phyloP scores from a whole-genome alignment of 2,329 filamentous ascomycete species.

The Cladosporium sp. region DNA sequence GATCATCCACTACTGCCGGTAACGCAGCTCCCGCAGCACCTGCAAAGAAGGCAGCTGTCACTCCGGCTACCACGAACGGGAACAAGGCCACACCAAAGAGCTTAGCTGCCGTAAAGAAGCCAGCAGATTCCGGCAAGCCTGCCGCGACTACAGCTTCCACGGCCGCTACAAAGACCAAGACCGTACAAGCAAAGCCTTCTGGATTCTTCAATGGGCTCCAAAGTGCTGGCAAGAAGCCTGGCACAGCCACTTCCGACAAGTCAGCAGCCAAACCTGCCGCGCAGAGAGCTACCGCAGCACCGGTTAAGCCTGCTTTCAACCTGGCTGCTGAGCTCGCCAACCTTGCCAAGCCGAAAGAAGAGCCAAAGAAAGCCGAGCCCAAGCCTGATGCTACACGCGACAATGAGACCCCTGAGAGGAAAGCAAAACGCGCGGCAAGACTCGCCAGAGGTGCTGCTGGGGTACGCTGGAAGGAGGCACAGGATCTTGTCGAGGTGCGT shows the following conservation, averaged over 20 bases:
- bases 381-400: slow-evolving; percentile 33
- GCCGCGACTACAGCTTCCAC: slow-evolving; percentile 22
- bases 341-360: slow-evolving; percentile 56
- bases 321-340: slow-evolving; percentile 42
- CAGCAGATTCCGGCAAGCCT: slow-evolving; percentile 24
- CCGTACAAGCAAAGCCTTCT: slow-evolving; percentile 45
- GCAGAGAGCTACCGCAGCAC: slow-evolving; percentile 23
- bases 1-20: slow-evolving; percentile 27
- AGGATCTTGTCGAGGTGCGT: slow-evolving; percentile 65
- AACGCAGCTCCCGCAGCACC: slow-evolving; percentile 28
- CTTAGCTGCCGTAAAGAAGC: slow-evolving; percentile 30
- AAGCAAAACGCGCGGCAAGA: slow-evolving; percentile 67
- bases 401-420: slow-evolving; percentile 68
- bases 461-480: slow-evolving; percentile 69
- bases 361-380: slow-evolving; percentile 42
- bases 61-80: slow-evolving; percentile 20
- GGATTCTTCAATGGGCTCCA: slow-evolving; percentile 49
- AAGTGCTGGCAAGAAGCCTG: slow-evolving; percentile 47
- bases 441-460: slow-evolving; percentile 69
- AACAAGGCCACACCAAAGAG: slow-evolving; percentile 25
- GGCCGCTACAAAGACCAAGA: slow-evolving; percentile 30
- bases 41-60: slow-evolving; percentile 38
- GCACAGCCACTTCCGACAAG: slow-evolving; percentile 32
- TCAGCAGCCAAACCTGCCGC: slow-evolving; percentile 27
- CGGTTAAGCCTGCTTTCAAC: slow-evolving; percentile 38